Evolutionary conservation across 1,284 basidiomycete species (phyloP).

Genomic region (Ustilago loliicola): DNA sequence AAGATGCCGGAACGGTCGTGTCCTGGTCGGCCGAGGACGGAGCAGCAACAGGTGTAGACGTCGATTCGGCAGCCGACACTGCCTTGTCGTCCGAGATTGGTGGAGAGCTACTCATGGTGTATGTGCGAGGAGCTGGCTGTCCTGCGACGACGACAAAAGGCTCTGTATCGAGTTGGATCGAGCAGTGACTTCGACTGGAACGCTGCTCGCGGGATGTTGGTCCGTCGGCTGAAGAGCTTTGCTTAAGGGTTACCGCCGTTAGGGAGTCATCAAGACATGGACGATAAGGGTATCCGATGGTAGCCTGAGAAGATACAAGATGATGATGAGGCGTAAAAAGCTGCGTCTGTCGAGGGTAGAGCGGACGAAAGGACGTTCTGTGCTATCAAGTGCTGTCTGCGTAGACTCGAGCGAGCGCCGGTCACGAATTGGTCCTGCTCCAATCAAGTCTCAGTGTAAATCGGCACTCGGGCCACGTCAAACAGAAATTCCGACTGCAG

Average conservation of each 20-base stretch:
- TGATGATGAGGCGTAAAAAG: background rate
- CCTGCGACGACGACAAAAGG: background rate
- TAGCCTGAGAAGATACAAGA: background rate
- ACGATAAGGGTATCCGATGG: background rate
- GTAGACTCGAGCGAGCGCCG: slow-evolving; percentile 3
- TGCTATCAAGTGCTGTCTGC: background rate
- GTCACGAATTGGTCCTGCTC: background rate
- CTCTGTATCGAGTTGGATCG: background rate
- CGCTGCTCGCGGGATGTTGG: too few species aligned
- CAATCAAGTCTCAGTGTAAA: slow-evolving; percentile 7
- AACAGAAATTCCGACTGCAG: slow-evolving; percentile 11
- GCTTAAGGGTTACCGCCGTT: background rate
- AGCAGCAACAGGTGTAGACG: background rate
- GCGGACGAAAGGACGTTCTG: background rate
- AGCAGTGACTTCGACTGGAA: background rate
- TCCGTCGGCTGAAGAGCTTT: background rate
- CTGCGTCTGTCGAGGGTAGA: background rate
- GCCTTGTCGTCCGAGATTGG: slow-evolving; percentile 14
- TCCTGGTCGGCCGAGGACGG: slow-evolving; percentile 9
- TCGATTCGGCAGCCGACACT: background rate
- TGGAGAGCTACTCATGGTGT: slow-evolving; percentile 34
- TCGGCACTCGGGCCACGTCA: slow-evolving; percentile 27
- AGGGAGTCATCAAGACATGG: background rate
- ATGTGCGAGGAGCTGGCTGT: background rate
- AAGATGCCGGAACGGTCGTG: background rate